Conservation (phyloP, 1,139 yeast genomes). For the Kazachstania sp. region DNA sequence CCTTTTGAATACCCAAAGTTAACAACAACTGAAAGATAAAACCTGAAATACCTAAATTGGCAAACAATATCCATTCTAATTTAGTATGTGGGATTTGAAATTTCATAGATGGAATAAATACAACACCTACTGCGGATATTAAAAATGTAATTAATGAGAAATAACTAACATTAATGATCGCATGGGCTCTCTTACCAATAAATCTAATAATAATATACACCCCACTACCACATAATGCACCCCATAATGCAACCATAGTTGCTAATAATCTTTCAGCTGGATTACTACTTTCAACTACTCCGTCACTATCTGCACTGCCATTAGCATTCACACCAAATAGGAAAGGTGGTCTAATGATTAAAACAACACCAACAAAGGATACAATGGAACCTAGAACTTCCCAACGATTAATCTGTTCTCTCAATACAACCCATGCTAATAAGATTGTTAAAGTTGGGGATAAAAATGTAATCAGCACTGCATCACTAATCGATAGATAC, state of each 20-base stretch:
- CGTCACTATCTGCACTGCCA: not conserved
- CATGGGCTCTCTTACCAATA: constrained; percentile 73
- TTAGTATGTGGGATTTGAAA: constrained; percentile 52
- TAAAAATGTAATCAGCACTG: constrained; percentile 71
- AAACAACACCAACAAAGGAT: constrained; percentile 66
- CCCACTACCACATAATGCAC: constrained; percentile 61
- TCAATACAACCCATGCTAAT: constrained; percentile 57
- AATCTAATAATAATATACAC: constrained; percentile 67
- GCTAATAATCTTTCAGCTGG: constrained; percentile 42
- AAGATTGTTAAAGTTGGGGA: constrained; percentile 72
- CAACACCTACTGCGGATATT: constrained; percentile 47
- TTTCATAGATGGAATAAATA: constrained; percentile 47
- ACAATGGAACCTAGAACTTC: constrained; percentile 64
- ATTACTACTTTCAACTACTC: constrained; percentile 10
- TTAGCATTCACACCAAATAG: constrained; percentile 40
- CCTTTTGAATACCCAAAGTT: constrained; percentile 80
- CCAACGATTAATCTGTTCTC: constrained; percentile 56
- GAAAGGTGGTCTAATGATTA: constrained; percentile 78
- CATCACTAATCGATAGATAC: constrained; percentile 68
- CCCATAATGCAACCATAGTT: constrained; percentile 54
- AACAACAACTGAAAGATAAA: constrained; percentile 71
- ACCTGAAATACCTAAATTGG: constrained; percentile 63
- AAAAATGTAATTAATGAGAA: constrained; percentile 56
- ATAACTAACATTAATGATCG: constrained; percentile 68
- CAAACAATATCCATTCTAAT: constrained; percentile 58